phyloP scores from a whole-genome alignment of 2,329 filamentous ascomycete genomes.

The Xylaria sp. region DNA sequence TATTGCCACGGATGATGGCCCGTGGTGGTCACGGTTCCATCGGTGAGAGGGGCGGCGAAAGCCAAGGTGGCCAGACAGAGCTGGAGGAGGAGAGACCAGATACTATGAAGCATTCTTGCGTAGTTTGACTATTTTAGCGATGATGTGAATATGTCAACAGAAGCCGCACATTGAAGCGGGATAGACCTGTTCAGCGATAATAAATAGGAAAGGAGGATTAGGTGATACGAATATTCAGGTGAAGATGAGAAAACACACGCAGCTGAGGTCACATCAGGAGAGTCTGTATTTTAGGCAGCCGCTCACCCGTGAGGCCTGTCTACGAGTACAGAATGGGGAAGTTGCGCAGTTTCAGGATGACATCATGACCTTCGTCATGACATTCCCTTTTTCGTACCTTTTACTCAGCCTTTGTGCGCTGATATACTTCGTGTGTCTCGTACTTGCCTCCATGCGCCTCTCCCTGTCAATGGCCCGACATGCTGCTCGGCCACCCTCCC shows the following conservation, averaged over 20 bases:
- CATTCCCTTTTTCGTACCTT: background rate
- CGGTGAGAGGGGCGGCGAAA: slow-evolving; percentile 42
- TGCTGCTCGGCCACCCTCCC: no score
- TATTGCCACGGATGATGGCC: slow-evolving; percentile 46
- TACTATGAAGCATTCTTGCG: slow-evolving; percentile 30
- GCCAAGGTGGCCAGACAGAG: slow-evolving; percentile 46
- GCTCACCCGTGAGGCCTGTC: background rate
- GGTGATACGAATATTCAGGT: background rate
- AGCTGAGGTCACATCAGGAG: no score
- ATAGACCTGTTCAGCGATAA: no score
- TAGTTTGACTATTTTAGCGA: background rate
- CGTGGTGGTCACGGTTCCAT: slow-evolving; percentile 35
- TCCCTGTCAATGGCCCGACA: no score
- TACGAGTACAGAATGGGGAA: background rate
- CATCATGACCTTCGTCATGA: background rate
- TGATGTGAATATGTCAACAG: background rate
- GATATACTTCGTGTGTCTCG: no score
- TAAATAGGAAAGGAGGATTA: no score
- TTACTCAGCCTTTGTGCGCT: background rate
- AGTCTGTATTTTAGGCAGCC: no score
- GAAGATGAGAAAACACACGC: background rate
- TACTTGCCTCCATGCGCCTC: no score
- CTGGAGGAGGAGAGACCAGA: slow-evolving; percentile 45
- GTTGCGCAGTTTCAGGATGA: background rate
- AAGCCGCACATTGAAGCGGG: background rate